Conservation (phyloP, 2,329 filamentous ascomycete species). For the Colletotrichum sp. region DNA sequence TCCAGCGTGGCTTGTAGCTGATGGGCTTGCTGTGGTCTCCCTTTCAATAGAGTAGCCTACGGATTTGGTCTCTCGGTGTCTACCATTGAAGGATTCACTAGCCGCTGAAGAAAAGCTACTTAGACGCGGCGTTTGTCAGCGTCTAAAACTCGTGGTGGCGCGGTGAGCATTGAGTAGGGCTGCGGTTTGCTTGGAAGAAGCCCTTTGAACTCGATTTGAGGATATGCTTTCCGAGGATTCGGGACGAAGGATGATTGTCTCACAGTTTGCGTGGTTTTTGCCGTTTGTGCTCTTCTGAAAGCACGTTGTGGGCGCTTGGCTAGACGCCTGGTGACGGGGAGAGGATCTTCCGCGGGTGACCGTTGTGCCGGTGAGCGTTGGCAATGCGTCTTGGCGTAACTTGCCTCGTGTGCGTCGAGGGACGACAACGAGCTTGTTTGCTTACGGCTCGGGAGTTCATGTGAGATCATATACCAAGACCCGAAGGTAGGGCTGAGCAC, state of each 20-base stretch:
- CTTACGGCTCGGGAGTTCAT: background rate
- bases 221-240: background rate
- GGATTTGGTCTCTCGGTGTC: background rate
- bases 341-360: background rate
- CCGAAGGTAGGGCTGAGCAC: background rate
- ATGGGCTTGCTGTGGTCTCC: background rate
- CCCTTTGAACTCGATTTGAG: background rate
- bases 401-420: background rate
- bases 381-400: background rate
- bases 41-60: background rate
- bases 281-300: background rate
- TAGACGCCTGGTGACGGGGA: background rate
- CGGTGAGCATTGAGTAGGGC: background rate
- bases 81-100: background rate
- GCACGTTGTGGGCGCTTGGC: background rate
- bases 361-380: background rate
- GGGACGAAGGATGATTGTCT: background rate
- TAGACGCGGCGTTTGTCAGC: background rate
- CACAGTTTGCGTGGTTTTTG: background rate
- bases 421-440: background rate
- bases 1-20: background rate
- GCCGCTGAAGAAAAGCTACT: background rate
- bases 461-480: background rate
- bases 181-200: background rate
- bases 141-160: background rate